Evolutionary conservation across 177 flowering plant genomes (phyloP).

Genomic region (Vitis hybrid): DNA sequence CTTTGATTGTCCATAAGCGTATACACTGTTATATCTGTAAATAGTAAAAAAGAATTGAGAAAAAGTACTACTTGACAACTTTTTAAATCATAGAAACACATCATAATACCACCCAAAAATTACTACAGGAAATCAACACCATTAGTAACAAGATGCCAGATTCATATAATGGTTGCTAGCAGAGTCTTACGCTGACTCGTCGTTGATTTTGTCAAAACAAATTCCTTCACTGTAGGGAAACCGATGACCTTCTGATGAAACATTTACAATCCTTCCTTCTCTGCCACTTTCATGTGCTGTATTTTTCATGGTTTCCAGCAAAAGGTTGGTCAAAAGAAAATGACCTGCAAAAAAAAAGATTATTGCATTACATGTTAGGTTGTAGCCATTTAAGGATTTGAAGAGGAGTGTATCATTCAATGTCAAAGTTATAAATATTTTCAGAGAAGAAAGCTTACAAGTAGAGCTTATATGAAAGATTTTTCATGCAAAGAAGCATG

Average conservation of each 20-base stretch:
- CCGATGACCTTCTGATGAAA: conserved; percentile 45
- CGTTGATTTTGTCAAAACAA: conserved; percentile 47
- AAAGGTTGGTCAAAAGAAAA: conserved; percentile 53
- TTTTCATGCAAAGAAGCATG: background rate
- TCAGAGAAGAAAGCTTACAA: background rate
- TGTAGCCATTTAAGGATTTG: no score
- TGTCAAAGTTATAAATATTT: background rate
- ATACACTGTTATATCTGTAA: conserved; percentile 32
- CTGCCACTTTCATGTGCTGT: conserved; percentile 35
- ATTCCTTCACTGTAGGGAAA: conserved; percentile 38
- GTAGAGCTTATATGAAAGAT: background rate
- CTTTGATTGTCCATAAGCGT: conserved; percentile 66
- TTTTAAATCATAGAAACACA: background rate
- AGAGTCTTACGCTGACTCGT: conserved; percentile 26
- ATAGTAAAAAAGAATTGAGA: background rate
- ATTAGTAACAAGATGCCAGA: background rate
- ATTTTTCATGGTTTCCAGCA: conserved; percentile 51
- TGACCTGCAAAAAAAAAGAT: conserved; percentile 34
- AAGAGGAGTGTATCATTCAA: no score
- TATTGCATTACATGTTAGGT: no score
- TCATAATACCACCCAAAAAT: background rate
- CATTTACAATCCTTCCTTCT: conserved; percentile 58
- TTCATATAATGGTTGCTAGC: background rate
- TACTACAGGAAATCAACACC: background rate
- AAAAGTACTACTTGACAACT: background rate